A percentile compares a stretch with the other conserved stretches of the same genome.
phyloP scores from a whole-genome alignment of 257 asterid genomes.

The Phtheirospermum japonicum region DNA sequence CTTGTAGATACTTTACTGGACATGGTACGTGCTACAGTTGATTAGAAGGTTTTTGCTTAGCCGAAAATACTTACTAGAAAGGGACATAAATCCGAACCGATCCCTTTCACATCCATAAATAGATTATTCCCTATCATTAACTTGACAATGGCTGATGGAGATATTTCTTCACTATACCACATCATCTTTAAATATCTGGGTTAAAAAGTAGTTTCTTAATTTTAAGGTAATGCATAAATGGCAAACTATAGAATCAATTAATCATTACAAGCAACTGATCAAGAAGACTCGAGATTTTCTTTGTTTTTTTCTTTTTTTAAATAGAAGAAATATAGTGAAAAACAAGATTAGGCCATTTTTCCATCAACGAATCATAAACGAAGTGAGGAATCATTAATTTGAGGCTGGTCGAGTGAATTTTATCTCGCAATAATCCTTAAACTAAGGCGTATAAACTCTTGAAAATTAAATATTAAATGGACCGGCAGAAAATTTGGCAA shows the following conservation, averaged over 20 bases:
- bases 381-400: neutral
- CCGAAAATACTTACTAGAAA: constrained; percentile 39
- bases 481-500: constrained; percentile 14
- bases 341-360: neutral
- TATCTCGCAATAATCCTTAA: neutral
- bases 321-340: constrained; percentile 17
- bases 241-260: neutral
- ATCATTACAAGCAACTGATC: neutral
- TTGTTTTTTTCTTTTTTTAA: too few relatives aligned
- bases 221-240: neutral
- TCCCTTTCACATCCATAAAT: constrained; percentile 41
- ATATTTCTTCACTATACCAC: constrained; percentile 3
- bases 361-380: neutral
- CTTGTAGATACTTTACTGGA: constrained; percentile 38
- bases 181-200: neutral
- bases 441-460: constrained; percentile 7
- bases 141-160: constrained; percentile 10
- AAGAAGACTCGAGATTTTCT: constrained; percentile 7
- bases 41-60: constrained; percentile 24
- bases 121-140: constrained; percentile 39
- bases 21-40: constrained; percentile 34
- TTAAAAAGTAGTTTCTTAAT: neutral
- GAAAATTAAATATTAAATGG: constrained; percentile 11
- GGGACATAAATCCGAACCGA: constrained; percentile 45
- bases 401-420: neutral